Evolutionary conservation across 1,284 basidiomycete species (phyloP).

Genomic region (Heterobasidion irregulare): DNA sequence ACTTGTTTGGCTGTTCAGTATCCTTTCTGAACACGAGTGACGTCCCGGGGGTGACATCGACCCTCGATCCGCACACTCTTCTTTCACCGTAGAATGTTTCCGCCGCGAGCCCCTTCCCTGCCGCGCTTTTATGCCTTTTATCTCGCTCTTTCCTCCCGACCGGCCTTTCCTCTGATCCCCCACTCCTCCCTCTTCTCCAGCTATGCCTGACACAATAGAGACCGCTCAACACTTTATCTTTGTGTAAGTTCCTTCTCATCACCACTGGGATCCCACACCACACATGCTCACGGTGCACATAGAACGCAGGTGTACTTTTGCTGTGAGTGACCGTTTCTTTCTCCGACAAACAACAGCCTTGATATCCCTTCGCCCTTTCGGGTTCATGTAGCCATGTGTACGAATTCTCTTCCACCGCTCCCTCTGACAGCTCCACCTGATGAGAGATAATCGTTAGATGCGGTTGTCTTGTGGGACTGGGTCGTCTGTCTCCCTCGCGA

Average conservation of each 20-base stretch:
- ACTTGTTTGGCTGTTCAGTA: background rate
- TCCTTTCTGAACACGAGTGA: background rate
- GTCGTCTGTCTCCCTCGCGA: conserved; percentile 65
- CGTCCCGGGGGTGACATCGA: background rate
- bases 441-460: conserved; percentile 35
- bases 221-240: conserved; percentile 42
- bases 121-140: background rate
- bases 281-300: background rate
- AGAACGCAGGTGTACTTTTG: conserved; percentile 76
- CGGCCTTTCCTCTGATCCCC: background rate
- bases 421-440: conserved; percentile 15
- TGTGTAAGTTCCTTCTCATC: conserved; percentile 29
- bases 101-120: background rate
- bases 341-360: background rate
- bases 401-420: conserved; percentile 18
- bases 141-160: background rate
- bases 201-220: conserved; percentile 31
- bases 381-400: conserved; percentile 61
- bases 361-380: conserved; percentile 14
- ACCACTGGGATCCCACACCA: conserved; percentile 4
- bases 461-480: conserved; percentile 78
- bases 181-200: conserved; percentile 5
- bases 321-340: conserved; percentile 39
- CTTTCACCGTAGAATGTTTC: background rate
- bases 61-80: background rate